phyloP scores from a whole-genome alignment of 192 early-diverging fungal genomes.

The Coemansia sp. region DNA sequence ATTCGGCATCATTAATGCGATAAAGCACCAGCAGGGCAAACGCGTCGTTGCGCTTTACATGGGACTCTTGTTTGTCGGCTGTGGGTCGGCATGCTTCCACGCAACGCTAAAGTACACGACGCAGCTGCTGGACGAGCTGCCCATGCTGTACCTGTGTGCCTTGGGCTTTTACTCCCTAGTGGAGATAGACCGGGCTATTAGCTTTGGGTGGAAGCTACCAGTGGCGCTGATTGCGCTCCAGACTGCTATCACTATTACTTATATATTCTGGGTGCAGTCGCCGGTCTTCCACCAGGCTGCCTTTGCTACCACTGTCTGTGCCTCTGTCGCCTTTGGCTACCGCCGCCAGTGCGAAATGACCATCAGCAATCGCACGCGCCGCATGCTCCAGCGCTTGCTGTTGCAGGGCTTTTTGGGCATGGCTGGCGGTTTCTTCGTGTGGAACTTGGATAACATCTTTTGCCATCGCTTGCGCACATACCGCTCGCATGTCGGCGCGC shows the following conservation, averaged over 20 bases:
- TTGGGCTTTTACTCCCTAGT: conserved; percentile 48
- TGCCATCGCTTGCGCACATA: conserved; percentile 60
- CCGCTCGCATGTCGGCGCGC: conserved; percentile 55
- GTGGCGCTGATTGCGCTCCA: conserved; percentile 47
- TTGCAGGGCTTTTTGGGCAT: conserved; percentile 35
- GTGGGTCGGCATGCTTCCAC: conserved; percentile 69
- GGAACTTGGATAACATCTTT: conserved; percentile 73
- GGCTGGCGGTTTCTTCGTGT: conserved; percentile 61
- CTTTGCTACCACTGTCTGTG: conserved; percentile 33
- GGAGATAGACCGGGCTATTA: conserved; percentile 37
- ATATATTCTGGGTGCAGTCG: conserved; percentile 61
- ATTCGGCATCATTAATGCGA: conserved; percentile 58
- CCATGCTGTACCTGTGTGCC: conserved; percentile 63
- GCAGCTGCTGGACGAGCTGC: conserved; percentile 78
- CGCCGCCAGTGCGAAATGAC: conserved; percentile 24
- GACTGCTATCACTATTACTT: conserved; percentile 50
- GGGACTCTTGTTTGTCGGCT: conserved; percentile 62
- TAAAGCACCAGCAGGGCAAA: conserved; percentile 50
- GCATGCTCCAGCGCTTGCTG: conserved; percentile 22
- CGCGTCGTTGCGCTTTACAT: conserved; percentile 57
- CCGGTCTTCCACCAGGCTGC: conserved; percentile 69
- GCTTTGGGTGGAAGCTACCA: conserved; percentile 44
- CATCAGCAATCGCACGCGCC: conserved; percentile 22
- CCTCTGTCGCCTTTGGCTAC: conserved; percentile 27
- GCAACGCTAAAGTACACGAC: conserved; percentile 67